Percentiles rank a stretch among this genome's conserved stretches.
Evolutionary conservation across 768 basidiomycete species (phyloP).

Genomic region (Butyriboletus loyo): DNA sequence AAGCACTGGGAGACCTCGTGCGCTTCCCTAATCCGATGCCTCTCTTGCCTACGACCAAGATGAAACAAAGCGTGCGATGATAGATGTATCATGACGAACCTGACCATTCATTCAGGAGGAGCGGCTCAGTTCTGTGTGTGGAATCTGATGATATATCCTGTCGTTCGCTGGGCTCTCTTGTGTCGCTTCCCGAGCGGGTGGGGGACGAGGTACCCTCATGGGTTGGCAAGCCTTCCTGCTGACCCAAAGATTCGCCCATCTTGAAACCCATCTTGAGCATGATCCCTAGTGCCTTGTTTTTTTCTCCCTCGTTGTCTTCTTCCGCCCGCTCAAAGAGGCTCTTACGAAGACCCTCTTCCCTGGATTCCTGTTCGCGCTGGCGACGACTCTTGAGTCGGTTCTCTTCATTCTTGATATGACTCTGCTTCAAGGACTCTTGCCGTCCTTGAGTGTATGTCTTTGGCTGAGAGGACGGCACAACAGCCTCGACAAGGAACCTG

Average conservation of each 20-base stretch:
- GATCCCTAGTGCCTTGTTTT: conserved; percentile 80
- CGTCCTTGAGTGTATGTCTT: conserved; percentile 72
- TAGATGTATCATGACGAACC: conserved; percentile 44
- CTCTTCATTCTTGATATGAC: conserved; percentile 64
- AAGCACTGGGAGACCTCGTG: conserved; percentile 56
- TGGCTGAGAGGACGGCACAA: conserved; percentile 35
- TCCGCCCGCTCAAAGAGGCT: conserved; percentile 77
- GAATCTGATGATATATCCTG: not conserved
- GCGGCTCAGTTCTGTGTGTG: conserved; percentile 59
- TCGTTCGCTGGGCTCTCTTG: conserved; percentile 4
- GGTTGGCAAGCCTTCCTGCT: conserved; percentile 19
- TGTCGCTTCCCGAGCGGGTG: not conserved
- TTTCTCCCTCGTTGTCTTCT: conserved; percentile 46
- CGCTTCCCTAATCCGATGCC: conserved; percentile 76
- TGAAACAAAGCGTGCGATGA: not conserved
- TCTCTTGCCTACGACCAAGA: conserved; percentile 55
- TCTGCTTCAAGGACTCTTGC: conserved; percentile 56
- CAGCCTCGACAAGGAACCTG: conserved; percentile 64
- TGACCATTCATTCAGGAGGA: conserved; percentile 78
- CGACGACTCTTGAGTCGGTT: conserved; percentile 58
- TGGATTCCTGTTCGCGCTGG: conserved; percentile 69
- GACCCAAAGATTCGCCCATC: conserved; percentile 76
- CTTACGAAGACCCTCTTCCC: conserved; percentile 74
- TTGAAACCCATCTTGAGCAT: conserved; percentile 96
- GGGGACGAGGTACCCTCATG: conserved; percentile 1